Conservation (phyloP, 352 stramenopile species). For the Elongisporangium anandrum region DNA sequence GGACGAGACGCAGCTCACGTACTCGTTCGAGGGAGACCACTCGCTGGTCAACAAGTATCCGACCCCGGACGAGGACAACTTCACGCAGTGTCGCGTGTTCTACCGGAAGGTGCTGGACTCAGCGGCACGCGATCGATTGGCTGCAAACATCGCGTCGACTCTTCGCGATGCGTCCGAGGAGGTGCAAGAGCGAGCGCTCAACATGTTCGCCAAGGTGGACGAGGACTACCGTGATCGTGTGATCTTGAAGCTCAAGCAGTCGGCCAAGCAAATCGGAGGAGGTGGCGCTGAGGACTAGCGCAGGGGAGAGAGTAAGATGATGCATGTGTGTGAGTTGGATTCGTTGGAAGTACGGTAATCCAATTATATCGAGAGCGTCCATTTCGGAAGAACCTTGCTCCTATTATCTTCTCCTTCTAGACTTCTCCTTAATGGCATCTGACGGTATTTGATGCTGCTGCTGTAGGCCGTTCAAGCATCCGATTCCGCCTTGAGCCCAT, state of each 20-base stretch:
- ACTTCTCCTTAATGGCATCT: no score
- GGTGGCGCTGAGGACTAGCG: neutral
- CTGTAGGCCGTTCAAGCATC: no score
- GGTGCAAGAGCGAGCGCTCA: slow-evolving; percentile 24
- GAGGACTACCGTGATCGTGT: slow-evolving; percentile 25
- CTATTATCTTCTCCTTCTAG: no score
- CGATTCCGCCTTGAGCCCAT: no score
- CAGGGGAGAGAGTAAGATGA: no score
- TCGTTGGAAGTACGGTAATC: no score
- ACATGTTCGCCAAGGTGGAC: slow-evolving; percentile 29
- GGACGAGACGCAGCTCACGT: slow-evolving; percentile 15
- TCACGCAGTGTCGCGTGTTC: slow-evolving; percentile 61
- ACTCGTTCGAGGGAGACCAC: slow-evolving; percentile 18
- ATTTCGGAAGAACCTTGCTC: no score
- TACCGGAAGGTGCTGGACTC: slow-evolving; percentile 63
- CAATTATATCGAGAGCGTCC: no score
- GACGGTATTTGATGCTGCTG: no score
- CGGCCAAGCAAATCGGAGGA: slow-evolving; percentile 9
- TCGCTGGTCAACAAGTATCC: slow-evolving; percentile 38
- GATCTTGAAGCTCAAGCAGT: slow-evolving; percentile 7
- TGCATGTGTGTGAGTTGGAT: no score
- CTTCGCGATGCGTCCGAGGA: slow-evolving; percentile 35
- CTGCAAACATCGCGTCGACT: slow-evolving; percentile 70
- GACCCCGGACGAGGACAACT: slow-evolving; percentile 74
- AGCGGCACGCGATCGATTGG: slow-evolving; percentile 51